Evolutionary conservation across 2,329 filamentous ascomycete genomes (phyloP).

Genomic region (Biscogniauxia sp.): DNA sequence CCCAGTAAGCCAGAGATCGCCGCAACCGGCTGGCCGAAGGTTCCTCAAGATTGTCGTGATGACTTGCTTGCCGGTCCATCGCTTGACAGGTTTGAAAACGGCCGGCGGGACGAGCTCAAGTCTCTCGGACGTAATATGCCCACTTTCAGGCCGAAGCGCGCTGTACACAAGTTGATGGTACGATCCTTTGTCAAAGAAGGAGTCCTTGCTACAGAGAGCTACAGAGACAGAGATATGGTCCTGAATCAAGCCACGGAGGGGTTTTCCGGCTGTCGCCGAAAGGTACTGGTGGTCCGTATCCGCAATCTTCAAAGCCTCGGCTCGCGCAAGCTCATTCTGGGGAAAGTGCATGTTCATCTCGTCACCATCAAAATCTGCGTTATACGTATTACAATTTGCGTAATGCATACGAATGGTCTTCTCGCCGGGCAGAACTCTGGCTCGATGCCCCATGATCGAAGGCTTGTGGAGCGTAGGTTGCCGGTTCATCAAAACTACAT

Average conservation of each 20-base stretch:
- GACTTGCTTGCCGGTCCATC: slow-evolving; percentile 97
- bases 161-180: slow-evolving; percentile 95
- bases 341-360: slow-evolving; percentile 99
- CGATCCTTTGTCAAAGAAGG: slow-evolving; percentile 81
- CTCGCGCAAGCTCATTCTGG: slow-evolving; percentile 90
- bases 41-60: slow-evolving; percentile 92
- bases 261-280: slow-evolving; percentile 89
- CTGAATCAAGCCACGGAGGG: slow-evolving; percentile 92
- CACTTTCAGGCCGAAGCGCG: slow-evolving; percentile 84
- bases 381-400: slow-evolving; percentile 99
- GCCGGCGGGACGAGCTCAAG: slow-evolving; percentile 80
- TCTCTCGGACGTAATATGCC: slow-evolving; percentile 78
- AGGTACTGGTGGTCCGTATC: slow-evolving; percentile 98
- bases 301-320: slow-evolving; percentile 88
- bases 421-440: slow-evolving; percentile 86
- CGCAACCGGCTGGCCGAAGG: slow-evolving; percentile 73
- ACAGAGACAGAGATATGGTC: slow-evolving; percentile 97
- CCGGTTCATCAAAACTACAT: slow-evolving; percentile 97
- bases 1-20: slow-evolving; percentile 74
- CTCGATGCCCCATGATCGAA: slow-evolving; percentile 97
- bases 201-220: slow-evolving; percentile 85
- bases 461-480: slow-evolving; percentile 98
- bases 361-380: slow-evolving; percentile 98
- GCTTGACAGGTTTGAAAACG: slow-evolving; percentile 72
- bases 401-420: slow-evolving; percentile 99